Base-by-base conservation (phyloP, 1,139 yeast species). In the Saccharomyces hybrid region DNA sequence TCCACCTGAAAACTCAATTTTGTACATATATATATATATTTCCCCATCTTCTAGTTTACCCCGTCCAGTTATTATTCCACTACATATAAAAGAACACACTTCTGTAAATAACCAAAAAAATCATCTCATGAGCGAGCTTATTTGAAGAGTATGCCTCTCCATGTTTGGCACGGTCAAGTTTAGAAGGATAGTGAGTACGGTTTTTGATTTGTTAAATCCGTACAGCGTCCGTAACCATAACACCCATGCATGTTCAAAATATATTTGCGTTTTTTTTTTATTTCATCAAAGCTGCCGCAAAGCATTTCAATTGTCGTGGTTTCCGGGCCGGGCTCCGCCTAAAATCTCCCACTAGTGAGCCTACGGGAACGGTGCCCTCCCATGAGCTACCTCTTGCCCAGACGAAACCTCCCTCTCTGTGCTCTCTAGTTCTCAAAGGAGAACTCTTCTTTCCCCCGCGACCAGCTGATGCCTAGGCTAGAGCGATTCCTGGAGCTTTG, bases 211-310 rank as follows among this genome's bases (percentile, higher is more conserved):
- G 2, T 44, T 29, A 21, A 4, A 12, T 24, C 48, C n/a, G 26
- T 21, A 46, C 48, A 21, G 19, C 24, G 12, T 19, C 14, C 1
- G 12, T 12, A 14, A 4, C 6, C 9, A 32, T n/a, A n/a, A 32
- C 42, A 24, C 26, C 26, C 26, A 24, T 24, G 26, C 26, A 24
- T 5, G 6, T 5, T 4, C 26, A 24, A 24, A 4, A 24, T 4
- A 59, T 49, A 16, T 61, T 7, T n/a, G 7, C 6, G 11, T 32
- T 32, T 12, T 14, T n/a, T n/a, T n/a, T 5, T 1, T 32, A n/a
- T 14, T 32, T 32, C 42, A 32, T 14, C n/a, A 14, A 14, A 32
- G 42, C n/a, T 14, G 1, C 7, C 42, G 42, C n/a, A 8, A 32
- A 32, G 9, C 14, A 16, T 14, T 32, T 32, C 42, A 32, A 12